phyloP scores from a whole-genome alignment of 345 rosid species.

The Salix suchowensis region DNA sequence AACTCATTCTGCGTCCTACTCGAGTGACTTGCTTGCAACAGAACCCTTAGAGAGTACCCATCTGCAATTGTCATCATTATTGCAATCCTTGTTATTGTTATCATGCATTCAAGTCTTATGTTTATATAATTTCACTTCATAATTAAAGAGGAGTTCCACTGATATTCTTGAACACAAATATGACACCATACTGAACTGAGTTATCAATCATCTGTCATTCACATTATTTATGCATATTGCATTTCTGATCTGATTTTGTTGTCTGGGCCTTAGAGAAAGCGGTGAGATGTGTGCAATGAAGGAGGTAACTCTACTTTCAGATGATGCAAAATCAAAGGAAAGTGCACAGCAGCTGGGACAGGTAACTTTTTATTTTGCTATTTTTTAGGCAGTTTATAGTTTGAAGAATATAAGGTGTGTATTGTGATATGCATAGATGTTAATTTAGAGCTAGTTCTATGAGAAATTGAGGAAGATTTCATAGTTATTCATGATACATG shows the following conservation, averaged over 20 bases:
- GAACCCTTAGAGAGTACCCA: not conserved
- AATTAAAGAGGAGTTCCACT: not conserved
- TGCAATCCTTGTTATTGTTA: not conserved
- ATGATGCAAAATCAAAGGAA: constrained; percentile 78
- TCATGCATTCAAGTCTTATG: not conserved
- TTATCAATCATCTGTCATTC: not conserved
- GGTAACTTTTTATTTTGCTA: constrained; percentile 29
- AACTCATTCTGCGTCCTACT: not conserved
- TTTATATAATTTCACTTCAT: not conserved
- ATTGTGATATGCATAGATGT: not conserved
- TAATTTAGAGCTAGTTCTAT: not conserved
- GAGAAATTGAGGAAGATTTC: constrained; percentile 1
- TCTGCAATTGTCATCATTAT: not conserved
- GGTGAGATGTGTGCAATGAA: constrained; percentile 92
- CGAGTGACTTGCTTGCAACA: not conserved
- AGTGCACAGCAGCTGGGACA: constrained; percentile 69
- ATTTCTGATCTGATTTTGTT: constrained; percentile 2
- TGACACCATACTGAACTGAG: not conserved
- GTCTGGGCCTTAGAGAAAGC: constrained; percentile 44
- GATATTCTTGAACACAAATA: not conserved
- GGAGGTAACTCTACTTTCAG: constrained; percentile 73
- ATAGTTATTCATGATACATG: constrained; percentile 3
- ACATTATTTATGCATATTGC: not conserved
- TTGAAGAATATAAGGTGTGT: not conserved
- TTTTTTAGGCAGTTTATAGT: not conserved